Conservation (phyloP, 495 filamentous ascomycete species). For the Neurospora sublineolata region DNA sequence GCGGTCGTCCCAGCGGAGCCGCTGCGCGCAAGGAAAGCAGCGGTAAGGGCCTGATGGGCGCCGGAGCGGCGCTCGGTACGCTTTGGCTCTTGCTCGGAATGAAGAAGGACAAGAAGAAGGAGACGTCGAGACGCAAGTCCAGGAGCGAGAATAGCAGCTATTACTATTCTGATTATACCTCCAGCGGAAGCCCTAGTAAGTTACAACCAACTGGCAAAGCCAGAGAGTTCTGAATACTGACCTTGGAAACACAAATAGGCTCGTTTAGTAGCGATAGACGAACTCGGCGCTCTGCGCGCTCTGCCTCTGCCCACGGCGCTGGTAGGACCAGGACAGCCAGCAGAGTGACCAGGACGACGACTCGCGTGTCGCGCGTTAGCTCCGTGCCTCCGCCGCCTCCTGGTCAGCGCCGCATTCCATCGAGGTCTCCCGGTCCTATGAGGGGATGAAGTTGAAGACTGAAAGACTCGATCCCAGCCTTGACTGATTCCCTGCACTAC, state of each 20-base stretch:
- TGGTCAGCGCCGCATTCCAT: background rate
- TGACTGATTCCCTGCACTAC: background rate
- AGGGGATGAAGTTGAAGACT: background rate
- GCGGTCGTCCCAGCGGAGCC: conserved; percentile 39
- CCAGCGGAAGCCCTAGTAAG: conserved; percentile 39
- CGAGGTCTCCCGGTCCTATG: conserved; percentile 9
- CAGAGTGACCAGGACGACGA: conserved; percentile 20
- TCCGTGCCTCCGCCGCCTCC: conserved; percentile 8
- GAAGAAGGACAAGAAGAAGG: conserved; percentile 50
- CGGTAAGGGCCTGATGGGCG: conserved; percentile 43
- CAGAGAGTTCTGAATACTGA: background rate
- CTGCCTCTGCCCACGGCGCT: background rate
- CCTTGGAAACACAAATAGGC: conserved; percentile 18
- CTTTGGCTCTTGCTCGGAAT: conserved; percentile 66
- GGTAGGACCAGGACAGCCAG: conserved; percentile 13
- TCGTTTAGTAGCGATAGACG: conserved; percentile 27
- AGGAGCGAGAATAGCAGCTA: conserved; percentile 38
- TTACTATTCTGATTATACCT: conserved; percentile 37
- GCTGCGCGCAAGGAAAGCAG: conserved; percentile 41
- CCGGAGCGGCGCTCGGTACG: conserved; percentile 52
- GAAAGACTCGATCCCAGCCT: background rate
- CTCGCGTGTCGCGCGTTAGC: conserved; percentile 17
- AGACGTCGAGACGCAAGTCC: conserved; percentile 28
- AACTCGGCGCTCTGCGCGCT: conserved; percentile 15
- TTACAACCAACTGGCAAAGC: conserved; percentile 5